These are phyloP conservation scores for Globisporangium sylvaticum DNA, from an alignment of 352 stramenopile genomes.

Conservation along the genomic window DNA sequence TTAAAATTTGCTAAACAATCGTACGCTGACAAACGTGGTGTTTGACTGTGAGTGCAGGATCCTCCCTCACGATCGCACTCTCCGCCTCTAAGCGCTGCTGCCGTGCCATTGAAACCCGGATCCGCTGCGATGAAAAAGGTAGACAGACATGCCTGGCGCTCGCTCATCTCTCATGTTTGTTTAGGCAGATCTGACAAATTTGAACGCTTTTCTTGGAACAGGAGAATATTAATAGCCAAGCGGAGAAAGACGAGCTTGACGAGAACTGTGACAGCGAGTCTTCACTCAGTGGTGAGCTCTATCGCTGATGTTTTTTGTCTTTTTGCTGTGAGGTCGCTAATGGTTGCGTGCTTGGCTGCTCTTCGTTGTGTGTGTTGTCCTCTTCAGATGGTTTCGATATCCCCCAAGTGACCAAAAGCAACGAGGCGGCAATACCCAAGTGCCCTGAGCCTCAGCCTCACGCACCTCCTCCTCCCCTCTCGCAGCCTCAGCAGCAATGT, in stretches of 20 bases:
- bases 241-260: neutral
- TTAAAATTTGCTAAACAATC: neutral
- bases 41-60: neutral
- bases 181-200: neutral
- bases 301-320: neutral
- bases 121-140: neutral
- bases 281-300: conserved; percentile 4
- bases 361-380: neutral
- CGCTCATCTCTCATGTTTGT: neutral
- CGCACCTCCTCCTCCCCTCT: neutral
- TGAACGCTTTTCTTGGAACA: neutral
- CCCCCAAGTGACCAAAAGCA: neutral
- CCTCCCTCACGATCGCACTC: neutral
- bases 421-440: neutral
- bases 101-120: neutral
- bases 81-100: neutral
- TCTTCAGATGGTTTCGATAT: conserved; percentile 12
- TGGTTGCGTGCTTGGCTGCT: too few species aligned
- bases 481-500: neutral
- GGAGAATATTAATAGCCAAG: conserved; percentile 5
- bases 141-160: neutral
- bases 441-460: neutral
- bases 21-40: neutral
- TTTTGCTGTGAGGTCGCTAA: too few species aligned
- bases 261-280: neutral